Base-by-base conservation (phyloP, 2,329 filamentous ascomycete species). In the Claviceps sp. region DNA sequence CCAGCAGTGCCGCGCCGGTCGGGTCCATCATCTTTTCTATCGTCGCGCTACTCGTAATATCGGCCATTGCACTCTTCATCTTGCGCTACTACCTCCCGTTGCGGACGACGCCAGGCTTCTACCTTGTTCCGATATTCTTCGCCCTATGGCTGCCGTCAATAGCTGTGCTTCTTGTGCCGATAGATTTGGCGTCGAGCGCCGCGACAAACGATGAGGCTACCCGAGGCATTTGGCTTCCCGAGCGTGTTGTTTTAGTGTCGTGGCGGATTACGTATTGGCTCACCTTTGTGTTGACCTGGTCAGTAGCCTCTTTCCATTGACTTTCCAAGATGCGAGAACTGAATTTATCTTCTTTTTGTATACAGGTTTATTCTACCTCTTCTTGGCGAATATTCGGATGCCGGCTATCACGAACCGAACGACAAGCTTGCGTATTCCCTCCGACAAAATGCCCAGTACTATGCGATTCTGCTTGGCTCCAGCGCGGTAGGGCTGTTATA, bases 201-300 rank as follows among this genome's bases (percentile, higher is more conserved):
- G 78, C 81, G 47, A 82, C 82, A 49, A 82, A 86, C 54, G 84
- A 86, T 66, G 81, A 79, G 54, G 76, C 79, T 16, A 77, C 80
- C 16, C 79, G 84, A 59, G 93, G 90, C 37, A 86, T 98, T 62
- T 96, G 90, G 88, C 77, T 98, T 37, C 85, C 87, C 5, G 76
- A 85, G 57, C 73, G 82, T 48, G 78, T 90, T 29, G 74, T 96
- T 47, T 74, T 94, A 61, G 88, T 96, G 23, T 85, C 85, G 53
- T 98, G 93, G 93, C 80, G 91, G 63, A 91, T 98, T 57, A 85
- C 86, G 20, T 98, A 98, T 70, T 98, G 93, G 93, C 75, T 98
- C 51, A 97, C 91, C 0, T 98, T 98, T 69, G 82, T 83, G 49
- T 71, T 98, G 62, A 97, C 91, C 52, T 98, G 93, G 93, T 91